Conservation (phyloP, 2,329 filamentous ascomycete species). For the Myriangium duriaei region DNA sequence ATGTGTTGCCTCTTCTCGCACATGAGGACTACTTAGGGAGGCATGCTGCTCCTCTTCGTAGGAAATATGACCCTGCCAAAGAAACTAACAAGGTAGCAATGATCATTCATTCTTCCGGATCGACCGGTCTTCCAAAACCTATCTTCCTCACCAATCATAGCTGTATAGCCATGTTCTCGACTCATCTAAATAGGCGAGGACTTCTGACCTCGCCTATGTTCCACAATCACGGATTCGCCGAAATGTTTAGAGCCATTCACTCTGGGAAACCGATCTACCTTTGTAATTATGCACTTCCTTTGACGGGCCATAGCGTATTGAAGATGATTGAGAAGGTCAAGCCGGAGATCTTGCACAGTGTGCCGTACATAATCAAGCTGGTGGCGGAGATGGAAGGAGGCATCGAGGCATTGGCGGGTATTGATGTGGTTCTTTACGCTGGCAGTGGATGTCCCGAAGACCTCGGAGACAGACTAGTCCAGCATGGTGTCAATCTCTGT, state of each 20-base stretch:
- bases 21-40: conserved; percentile 15
- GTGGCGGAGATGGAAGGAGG: conserved; percentile 47
- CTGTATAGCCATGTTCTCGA: conserved; percentile 37
- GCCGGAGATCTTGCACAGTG: conserved; percentile 45
- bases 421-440: conserved; percentile 21
- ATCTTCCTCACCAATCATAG: conserved; percentile 46
- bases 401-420: conserved; percentile 17
- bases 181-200: conserved; percentile 34
- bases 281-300: conserved; percentile 43
- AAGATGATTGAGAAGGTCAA: conserved; percentile 18
- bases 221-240: conserved; percentile 47
- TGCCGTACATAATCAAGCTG: conserved; percentile 53
- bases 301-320: conserved; percentile 31
- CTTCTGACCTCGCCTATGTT: conserved; percentile 47
- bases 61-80: conserved; percentile 14
- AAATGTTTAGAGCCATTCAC: conserved; percentile 41
- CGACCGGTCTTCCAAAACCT: conserved; percentile 50
- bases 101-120: conserved; percentile 43
- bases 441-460: conserved; percentile 24
- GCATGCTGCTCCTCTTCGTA: conserved; percentile 15
- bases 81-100: conserved; percentile 25
- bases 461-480: conserved; percentile 23
- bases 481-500: conserved; percentile 22
- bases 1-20: conserved; percentile 20
- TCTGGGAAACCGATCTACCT: conserved; percentile 39